These are phyloP conservation scores for Penicillium janthinellum DNA, from an alignment of 2,329 filamentous ascomycete species.

Conservation along the genomic window DNA sequence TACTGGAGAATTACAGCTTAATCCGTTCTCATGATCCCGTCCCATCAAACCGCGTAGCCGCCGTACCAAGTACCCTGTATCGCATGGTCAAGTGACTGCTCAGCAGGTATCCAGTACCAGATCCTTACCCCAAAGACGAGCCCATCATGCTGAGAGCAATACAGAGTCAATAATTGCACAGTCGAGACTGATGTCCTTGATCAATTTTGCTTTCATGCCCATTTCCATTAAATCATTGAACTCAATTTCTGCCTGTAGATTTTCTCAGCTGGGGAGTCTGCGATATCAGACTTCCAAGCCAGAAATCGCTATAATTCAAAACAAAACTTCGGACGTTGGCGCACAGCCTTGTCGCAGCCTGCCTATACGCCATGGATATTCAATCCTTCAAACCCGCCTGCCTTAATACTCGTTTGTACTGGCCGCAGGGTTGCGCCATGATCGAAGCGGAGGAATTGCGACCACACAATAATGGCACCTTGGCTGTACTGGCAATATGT, in stretches of 20 bases:
- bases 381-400: neutral
- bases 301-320: neutral
- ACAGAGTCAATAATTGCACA: neutral
- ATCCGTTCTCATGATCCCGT: slow-evolving; percentile 6
- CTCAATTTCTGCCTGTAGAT: neutral
- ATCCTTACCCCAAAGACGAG: neutral
- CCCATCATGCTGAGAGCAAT: neutral
- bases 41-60: slow-evolving; percentile 23
- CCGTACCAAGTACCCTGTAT: slow-evolving; percentile 21
- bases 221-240: neutral
- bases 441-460: neutral
- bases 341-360: neutral
- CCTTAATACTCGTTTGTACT: neutral
- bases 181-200: neutral
- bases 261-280: neutral
- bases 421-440: neutral
- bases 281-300: no score
- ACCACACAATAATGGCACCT: slow-evolving; percentile 9
- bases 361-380: neutral
- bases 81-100: slow-evolving; percentile 17
- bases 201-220: neutral
- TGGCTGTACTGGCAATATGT: slow-evolving; percentile 9
- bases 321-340: neutral
- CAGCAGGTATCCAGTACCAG: slow-evolving; percentile 16
- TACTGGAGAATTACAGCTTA: slow-evolving; percentile 20